Conservation (phyloP, 371 early-diverging fungal species). For the Blastocladiella emersonii region DNA sequence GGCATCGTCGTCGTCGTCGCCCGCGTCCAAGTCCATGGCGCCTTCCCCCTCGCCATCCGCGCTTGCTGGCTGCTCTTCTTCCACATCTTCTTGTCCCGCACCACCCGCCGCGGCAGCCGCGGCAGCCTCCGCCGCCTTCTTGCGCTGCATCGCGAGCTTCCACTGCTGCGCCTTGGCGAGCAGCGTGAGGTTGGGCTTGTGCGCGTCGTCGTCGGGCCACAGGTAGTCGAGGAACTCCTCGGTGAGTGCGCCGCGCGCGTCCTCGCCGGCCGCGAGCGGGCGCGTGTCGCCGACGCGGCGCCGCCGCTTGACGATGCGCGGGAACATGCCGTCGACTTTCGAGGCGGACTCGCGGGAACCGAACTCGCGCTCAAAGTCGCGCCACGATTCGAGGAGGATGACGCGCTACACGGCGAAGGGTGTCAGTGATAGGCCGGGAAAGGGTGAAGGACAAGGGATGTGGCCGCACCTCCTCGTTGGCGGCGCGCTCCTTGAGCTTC, state of each 20-base stretch:
- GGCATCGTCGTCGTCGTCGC: too few species aligned
- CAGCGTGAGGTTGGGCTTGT: conserved; percentile 71
- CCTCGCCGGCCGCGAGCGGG: conserved; percentile 32
- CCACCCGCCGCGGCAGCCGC: too few species aligned
- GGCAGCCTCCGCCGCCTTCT: too few species aligned
- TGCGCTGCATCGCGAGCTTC: conserved; percentile 39
- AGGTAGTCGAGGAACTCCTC: conserved; percentile 97
- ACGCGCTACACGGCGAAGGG: conserved; percentile 42
- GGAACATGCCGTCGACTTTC: conserved; percentile 55
- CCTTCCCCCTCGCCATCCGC: too few species aligned
- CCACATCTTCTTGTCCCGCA: too few species aligned
- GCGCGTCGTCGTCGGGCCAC: conserved; percentile 86
- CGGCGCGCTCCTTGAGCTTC: conserved; percentile 47
- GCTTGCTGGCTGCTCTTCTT: too few species aligned
- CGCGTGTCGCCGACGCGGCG: conserved; percentile 32
- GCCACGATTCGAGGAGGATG: conserved; percentile 81
- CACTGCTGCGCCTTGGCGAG: conserved; percentile 83
- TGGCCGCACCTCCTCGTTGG: conserved; percentile 47
- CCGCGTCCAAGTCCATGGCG: too few species aligned
- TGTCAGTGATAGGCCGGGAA: conserved; percentile 5
- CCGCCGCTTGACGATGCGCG: conserved; percentile 80
- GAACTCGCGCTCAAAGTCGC: conserved; percentile 64
- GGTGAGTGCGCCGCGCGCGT: conserved; percentile 30
- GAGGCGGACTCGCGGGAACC: conserved; percentile 40
- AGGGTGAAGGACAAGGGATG: conserved; percentile 6